Conservation (phyloP, 2,329 filamentous ascomycete genomes). For the Blumeria hordei region DNA sequence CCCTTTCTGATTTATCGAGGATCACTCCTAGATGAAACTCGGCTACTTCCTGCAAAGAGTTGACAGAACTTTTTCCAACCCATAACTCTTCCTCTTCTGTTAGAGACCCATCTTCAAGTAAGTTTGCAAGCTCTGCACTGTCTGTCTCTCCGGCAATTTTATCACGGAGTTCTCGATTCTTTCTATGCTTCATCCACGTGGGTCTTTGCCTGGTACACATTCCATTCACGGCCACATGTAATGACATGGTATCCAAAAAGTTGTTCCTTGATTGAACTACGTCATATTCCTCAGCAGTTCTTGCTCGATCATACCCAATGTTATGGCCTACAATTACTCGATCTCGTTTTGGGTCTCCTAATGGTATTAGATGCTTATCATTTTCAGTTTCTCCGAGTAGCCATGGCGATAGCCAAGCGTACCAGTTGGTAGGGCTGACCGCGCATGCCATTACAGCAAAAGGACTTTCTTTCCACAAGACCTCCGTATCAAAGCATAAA, state of each 20-base stretch:
- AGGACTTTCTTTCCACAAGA: slow-evolving; percentile 79
- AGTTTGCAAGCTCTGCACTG: slow-evolving; percentile 41
- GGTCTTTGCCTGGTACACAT: slow-evolving; percentile 96
- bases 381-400: slow-evolving; percentile 58
- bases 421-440: slow-evolving; percentile 74
- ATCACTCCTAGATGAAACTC: slow-evolving; percentile 84
- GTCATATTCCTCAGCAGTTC: slow-evolving; percentile 73
- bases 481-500: slow-evolving; percentile 87
- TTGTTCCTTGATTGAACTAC: slow-evolving; percentile 60
- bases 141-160: slow-evolving; percentile 49
- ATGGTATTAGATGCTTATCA: slow-evolving; percentile 59
- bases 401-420: slow-evolving; percentile 94
- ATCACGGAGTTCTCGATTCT: slow-evolving; percentile 64
- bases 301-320: slow-evolving; percentile 77
- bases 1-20: slow-evolving; percentile 70
- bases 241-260: slow-evolving; percentile 92
- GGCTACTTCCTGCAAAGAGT: slow-evolving; percentile 83
- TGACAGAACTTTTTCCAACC: slow-evolving; percentile 85
- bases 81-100: slow-evolving; percentile 76
- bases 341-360: slow-evolving; percentile 50
- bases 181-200: slow-evolving; percentile 93
- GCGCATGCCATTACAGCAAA: slow-evolving; percentile 97
- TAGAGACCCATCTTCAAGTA: slow-evolving; percentile 43
- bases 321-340: slow-evolving; percentile 85
- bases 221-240: slow-evolving; percentile 92